phyloP scores from a whole-genome alignment of 1,284 basidiomycete genomes.

The Moesziomyces globuligerus region DNA sequence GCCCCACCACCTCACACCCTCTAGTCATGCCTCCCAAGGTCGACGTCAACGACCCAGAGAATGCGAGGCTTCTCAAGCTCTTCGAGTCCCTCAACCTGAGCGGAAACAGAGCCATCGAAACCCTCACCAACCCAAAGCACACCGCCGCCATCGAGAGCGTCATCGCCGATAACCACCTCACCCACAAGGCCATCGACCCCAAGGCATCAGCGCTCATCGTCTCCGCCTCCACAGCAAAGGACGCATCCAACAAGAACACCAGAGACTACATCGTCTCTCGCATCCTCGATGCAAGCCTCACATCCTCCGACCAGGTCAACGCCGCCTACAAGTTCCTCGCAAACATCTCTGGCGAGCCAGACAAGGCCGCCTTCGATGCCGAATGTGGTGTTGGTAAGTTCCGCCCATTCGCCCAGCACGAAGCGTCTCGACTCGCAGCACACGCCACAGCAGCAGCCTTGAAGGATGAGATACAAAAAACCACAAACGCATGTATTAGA shows the following conservation, averaged over 20 bases:
- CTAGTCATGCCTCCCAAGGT: conserved; percentile 71
- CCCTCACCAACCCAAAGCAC: conserved; percentile 62
- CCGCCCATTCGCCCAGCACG: too few relatives aligned
- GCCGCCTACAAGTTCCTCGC: conserved; percentile 78
- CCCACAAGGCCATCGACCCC: conserved; percentile 74
- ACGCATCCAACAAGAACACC: conserved; percentile 74
- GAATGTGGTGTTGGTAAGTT: conserved; percentile 87
- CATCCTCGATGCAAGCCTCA: conserved; percentile 79
- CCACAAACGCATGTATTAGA: conserved; percentile 64
- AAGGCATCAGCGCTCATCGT: conserved; percentile 81
- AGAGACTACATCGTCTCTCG: conserved; percentile 77
- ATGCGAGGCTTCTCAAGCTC: conserved; percentile 72
- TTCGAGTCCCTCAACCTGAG: conserved; percentile 84
- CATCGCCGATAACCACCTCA: conserved; percentile 71
- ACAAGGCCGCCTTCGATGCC: conserved; percentile 80
- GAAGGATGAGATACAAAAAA: conserved; percentile 51
- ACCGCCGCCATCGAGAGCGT: conserved; percentile 75
- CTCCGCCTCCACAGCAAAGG: conserved; percentile 72
- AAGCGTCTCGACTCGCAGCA: too few relatives aligned
- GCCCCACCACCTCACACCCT: background rate
- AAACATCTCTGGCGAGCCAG: conserved; percentile 73
- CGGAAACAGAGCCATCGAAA: conserved; percentile 80
- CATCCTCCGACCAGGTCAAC: conserved; percentile 84
- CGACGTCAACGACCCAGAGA: conserved; percentile 70
- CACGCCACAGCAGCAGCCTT: conserved; percentile 13